phyloP scores from a whole-genome alignment of 169 alveolate species.

The Cryptosporidium bovis region DNA sequence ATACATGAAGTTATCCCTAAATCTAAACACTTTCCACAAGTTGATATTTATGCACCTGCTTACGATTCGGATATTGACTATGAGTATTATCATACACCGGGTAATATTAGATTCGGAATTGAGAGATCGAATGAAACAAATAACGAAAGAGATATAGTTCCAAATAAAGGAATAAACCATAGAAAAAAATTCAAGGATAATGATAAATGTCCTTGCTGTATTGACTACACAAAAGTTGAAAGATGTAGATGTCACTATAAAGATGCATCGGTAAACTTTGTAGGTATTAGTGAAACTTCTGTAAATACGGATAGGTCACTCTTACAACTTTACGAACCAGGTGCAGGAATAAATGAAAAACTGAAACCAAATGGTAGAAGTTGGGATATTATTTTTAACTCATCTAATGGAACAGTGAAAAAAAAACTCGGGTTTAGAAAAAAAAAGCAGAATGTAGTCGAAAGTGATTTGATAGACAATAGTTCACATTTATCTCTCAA shows the following conservation, averaged over 20 bases:
- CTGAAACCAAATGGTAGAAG: slow-evolving; percentile 67
- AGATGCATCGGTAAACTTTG: slow-evolving; percentile 65
- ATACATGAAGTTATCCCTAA: slow-evolving; percentile 61
- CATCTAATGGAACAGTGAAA: background rate
- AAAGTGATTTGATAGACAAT: background rate
- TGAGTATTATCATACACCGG: slow-evolving; percentile 36
- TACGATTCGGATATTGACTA: slow-evolving; percentile 57
- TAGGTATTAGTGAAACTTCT: slow-evolving; percentile 56
- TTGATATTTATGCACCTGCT: slow-evolving; percentile 69
- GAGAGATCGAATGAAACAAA: slow-evolving; percentile 11
- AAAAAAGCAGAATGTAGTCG: background rate
- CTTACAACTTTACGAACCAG: slow-evolving; percentile 47
- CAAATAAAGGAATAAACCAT: background rate
- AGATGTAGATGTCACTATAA: slow-evolving; percentile 62
- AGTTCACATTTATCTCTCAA: background rate
- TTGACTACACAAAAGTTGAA: slow-evolving; percentile 6
- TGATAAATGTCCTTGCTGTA: slow-evolving; percentile 62
- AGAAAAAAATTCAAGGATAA: background rate
- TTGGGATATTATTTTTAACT: slow-evolving; percentile 58
- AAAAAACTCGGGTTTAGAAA: slow-evolving; percentile 17
- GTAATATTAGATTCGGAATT: slow-evolving; percentile 10
- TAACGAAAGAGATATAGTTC: background rate
- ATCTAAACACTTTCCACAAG: slow-evolving; percentile 57
- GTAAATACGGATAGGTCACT: slow-evolving; percentile 67
- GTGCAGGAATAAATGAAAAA: slow-evolving; percentile 57